Percentiles rank a stretch among this genome's conserved stretches.
These are phyloP conservation scores for Podospora anserina DNA, from an alignment of 495 filamentous ascomycete genomes.

Conservation along the genomic window DNA sequence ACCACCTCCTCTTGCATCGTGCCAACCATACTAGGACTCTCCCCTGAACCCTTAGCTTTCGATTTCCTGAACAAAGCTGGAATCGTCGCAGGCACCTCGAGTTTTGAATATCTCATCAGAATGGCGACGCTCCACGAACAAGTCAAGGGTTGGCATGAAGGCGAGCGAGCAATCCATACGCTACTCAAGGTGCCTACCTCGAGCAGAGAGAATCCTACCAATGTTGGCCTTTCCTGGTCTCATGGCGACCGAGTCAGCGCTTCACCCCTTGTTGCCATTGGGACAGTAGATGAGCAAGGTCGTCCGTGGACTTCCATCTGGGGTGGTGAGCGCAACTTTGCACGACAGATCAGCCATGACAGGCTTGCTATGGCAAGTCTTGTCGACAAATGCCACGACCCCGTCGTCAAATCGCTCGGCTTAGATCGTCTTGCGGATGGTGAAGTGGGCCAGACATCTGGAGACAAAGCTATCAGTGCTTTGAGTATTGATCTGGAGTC, in stretches of 20 bases:
- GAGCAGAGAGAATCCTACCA: conserved; percentile 57
- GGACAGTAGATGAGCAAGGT: conserved; percentile 58
- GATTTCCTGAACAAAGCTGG: neutral
- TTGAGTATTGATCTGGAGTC: conserved; percentile 65
- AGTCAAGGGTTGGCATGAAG: conserved; percentile 35
- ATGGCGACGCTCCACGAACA: conserved; percentile 23
- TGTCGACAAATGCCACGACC: conserved; percentile 60
- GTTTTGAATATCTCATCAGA: neutral
- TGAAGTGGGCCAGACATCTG: conserved; percentile 31
- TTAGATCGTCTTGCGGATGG: conserved; percentile 33
- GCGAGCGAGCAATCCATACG: conserved; percentile 31
- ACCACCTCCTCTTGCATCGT: neutral
- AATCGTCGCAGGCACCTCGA: neutral
- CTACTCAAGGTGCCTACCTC: conserved; percentile 34
- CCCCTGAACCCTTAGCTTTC: neutral
- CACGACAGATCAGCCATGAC: conserved; percentile 51
- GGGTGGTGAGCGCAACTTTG: conserved; percentile 68
- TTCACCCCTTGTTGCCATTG: conserved; percentile 67
- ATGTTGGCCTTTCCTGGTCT: conserved; percentile 50
- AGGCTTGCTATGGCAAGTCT: conserved; percentile 58
- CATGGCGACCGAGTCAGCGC: conserved; percentile 52
- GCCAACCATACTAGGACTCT: neutral
- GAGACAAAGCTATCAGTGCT: conserved; percentile 44
- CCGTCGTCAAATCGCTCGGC: conserved; percentile 58
- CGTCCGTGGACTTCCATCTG: conserved; percentile 72